Evolutionary conservation across 441 rosid genomes (phyloP).

Genomic region (Rhodomyrtus psidioides): DNA sequence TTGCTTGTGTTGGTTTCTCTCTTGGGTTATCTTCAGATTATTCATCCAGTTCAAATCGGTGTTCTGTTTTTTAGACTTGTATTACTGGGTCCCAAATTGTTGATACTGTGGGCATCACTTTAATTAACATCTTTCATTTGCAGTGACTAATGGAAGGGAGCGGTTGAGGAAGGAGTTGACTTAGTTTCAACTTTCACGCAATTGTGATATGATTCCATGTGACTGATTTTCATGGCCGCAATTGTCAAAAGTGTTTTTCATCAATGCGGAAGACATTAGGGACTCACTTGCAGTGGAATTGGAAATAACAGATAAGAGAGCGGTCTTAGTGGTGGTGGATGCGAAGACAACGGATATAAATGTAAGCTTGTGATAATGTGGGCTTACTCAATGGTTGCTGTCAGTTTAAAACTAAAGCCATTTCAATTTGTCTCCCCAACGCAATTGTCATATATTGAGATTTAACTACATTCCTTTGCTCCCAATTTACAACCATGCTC

Average conservation of each 20-base stretch:
- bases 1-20: not conserved
- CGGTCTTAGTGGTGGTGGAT: not conserved
- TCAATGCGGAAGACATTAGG: not conserved
- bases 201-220: not conserved
- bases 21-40: not conserved
- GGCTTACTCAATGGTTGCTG: not conserved
- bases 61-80: not conserved
- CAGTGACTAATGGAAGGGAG: not conserved
- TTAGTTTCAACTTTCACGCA: not conserved
- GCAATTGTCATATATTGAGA: not conserved
- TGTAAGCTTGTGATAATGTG: not conserved
- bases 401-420: not conserved
- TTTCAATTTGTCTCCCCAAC: not conserved
- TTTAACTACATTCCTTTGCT: not conserved
- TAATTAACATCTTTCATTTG: not conserved
- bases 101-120: not conserved
- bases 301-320: not conserved
- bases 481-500: not conserved
- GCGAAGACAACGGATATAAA: not conserved
- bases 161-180: not conserved
- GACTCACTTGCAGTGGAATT: not conserved
- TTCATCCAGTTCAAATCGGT: not conserved
- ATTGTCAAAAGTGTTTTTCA: not conserved
- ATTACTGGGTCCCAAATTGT: not conserved
- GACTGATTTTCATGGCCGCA: not conserved